Evolutionary conservation across 2,329 filamentous ascomycete genomes (phyloP).

Genomic region (Colletotrichum falcatum): DNA sequence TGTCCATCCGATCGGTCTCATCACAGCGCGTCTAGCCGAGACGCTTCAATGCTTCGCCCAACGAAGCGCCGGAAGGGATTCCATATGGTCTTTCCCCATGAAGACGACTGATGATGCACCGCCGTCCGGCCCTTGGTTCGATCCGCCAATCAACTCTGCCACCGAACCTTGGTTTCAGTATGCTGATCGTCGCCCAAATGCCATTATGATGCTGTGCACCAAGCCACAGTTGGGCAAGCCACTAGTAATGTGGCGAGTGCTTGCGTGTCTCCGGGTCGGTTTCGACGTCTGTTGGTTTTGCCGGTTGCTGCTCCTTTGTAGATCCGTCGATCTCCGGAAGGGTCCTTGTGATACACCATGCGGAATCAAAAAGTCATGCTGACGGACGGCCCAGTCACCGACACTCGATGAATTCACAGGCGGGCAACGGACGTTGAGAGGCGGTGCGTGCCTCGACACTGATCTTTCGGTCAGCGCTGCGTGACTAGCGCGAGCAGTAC

Average conservation of each 20-base stretch:
- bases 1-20: slow-evolving; percentile 19
- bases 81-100: not conserved
- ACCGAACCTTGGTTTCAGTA: not conserved
- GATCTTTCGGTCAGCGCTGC: not conserved
- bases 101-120: slow-evolving; percentile 9
- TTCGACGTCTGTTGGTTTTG: not conserved
- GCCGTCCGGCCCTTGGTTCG: not conserved
- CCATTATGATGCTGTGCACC: slow-evolving; percentile 12
- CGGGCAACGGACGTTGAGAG: not conserved
- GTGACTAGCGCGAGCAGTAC: not conserved
- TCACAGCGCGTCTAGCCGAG: not conserved
- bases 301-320: slow-evolving; percentile 1
- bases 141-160: not conserved
- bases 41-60: slow-evolving; percentile 4
- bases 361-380: not conserved
- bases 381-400: not conserved
- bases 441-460: not conserved
- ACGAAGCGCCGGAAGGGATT: not conserved
- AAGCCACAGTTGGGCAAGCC: slow-evolving; percentile 35
- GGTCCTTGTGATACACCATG: no score
- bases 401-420: not conserved
- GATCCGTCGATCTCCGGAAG: slow-evolving; percentile 2
- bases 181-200: slow-evolving; percentile 27
- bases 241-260: slow-evolving; percentile 39
- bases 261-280: slow-evolving; percentile 34